Base-by-base conservation (phyloP, 768 basidiomycete species). In the Pleurotus eryngii region DNA sequence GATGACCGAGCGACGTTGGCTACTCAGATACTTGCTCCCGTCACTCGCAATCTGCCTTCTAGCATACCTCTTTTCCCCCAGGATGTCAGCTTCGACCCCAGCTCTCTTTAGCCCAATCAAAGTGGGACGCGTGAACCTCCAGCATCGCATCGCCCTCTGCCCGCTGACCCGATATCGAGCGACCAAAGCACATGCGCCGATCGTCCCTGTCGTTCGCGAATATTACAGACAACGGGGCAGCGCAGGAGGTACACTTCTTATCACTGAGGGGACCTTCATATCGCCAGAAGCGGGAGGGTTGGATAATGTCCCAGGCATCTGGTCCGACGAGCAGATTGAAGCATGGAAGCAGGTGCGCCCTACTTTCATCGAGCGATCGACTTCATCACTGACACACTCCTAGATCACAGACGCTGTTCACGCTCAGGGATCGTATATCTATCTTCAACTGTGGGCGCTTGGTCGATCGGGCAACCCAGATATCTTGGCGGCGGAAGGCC, bases 361-460 rank as follows among this genome's bases (percentile, higher is more conserved):
- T 18, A 11, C 24, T 17, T n/a, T 22, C n/a, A 48, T 39, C 22
- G 24, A 38, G 17, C 24, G 42, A 6, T 27, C 14, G 39, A 14
- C 12, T 45, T 3, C 4, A n/a, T 55, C 30, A 30, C 6, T 43
- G 9, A 45, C 15, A 43, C 18, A 47, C 39, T 20, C 20, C 9
- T 47, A 84, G 82, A 67, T 91, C 14, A 80, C 79, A 15, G 76
- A 80, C 8, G 79, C 76, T 0, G 85, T 87, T 0, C 86, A 88
- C 62, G 76, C 74, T 3, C 59, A 69, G 65, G 71, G 75, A 0
- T 77, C 71, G 12, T 74, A 71, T 65, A 78, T 87, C 22, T 84
- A 73, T 65, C 56, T 78, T 24, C 85, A 87, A 64, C 74, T 85
- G 1, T 83, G 84, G 75, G 84, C 85, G 1, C 63, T 82, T 1